phyloP scores from a whole-genome alignment of 164 flowering plant species.

The Santalum album region DNA sequence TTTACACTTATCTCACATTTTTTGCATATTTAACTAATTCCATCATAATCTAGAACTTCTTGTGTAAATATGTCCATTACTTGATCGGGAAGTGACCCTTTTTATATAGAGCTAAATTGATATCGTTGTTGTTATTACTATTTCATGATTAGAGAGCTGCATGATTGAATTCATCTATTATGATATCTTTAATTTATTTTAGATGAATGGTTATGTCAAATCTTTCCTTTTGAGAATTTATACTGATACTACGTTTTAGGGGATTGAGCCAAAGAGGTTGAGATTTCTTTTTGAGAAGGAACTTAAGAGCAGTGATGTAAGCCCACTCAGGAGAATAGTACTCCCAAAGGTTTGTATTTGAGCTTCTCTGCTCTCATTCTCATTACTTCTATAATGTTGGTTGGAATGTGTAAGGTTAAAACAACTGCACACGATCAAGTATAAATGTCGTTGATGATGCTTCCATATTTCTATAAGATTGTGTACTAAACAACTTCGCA shows the following conservation, averaged over 20 bases:
- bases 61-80: too few species aligned
- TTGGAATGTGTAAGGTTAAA: background rate
- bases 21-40: too few species aligned
- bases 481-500: background rate
- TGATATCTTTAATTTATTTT: too few species aligned
- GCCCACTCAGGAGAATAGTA: slow-evolving; percentile 55
- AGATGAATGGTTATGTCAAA: too few species aligned
- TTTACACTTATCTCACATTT: too few species aligned
- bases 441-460: background rate
- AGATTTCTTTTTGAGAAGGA: slow-evolving; percentile 59
- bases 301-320: slow-evolving; percentile 71
- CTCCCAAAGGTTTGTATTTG: slow-evolving; percentile 57
- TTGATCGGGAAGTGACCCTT: too few species aligned
- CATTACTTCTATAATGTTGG: background rate
- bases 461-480: too few species aligned
- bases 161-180: too few species aligned
- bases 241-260: slow-evolving; percentile 10
- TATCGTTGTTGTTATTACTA: too few species aligned
- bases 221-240: background rate
- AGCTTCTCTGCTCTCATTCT: slow-evolving; percentile 2
- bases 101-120: too few species aligned
- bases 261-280: slow-evolving; percentile 29
- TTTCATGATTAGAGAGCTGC: too few species aligned
- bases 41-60: too few species aligned
- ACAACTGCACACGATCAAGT: background rate